These are phyloP conservation scores for Diaporthe vexans DNA, from an alignment of 2,329 filamentous ascomycete genomes.

Conservation along the genomic window DNA sequence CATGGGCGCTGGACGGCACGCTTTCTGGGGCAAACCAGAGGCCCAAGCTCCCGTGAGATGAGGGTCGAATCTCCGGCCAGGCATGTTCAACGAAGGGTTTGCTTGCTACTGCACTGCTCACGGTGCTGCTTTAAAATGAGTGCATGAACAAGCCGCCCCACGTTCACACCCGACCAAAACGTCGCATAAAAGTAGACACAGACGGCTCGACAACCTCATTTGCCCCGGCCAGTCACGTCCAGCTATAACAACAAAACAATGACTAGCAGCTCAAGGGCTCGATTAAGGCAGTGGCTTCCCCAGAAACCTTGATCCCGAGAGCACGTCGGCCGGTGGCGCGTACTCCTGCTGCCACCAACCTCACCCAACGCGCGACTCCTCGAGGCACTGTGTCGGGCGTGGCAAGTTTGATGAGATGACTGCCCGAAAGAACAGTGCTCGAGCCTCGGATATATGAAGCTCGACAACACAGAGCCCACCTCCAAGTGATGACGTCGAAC, in stretches of 20 bases:
- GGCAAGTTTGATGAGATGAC: slow-evolving; percentile 20
- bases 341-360: slow-evolving; percentile 5
- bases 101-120: slow-evolving; percentile 11
- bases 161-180: slow-evolving; percentile 24
- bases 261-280: slow-evolving; percentile 23
- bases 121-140: slow-evolving; percentile 21
- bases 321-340: neutral
- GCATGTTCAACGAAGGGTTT: slow-evolving; percentile 28
- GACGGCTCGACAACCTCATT: slow-evolving; percentile 24
- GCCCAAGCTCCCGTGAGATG: slow-evolving; percentile 34
- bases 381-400: slow-evolving; percentile 23
- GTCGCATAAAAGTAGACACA: slow-evolving; percentile 33
- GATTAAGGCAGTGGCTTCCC: slow-evolving; percentile 25
- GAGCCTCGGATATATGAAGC: slow-evolving; percentile 23
- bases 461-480: slow-evolving; percentile 12
- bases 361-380: slow-evolving; percentile 7
- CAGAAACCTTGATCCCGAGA: slow-evolving; percentile 31
- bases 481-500: slow-evolving; percentile 21
- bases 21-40: slow-evolving; percentile 24
- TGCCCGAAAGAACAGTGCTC: neutral
- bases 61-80: slow-evolving; percentile 25
- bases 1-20: slow-evolving; percentile 14
- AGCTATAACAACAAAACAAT: slow-evolving; percentile 28
- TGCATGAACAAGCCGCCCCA: slow-evolving; percentile 38
- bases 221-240: slow-evolving; percentile 32